Evolutionary conservation across 2,329 filamentous ascomycete genomes (phyloP), one percentile per base, ranked within the genome.

Genomic region (Paecilomyces sp.): DNA sequence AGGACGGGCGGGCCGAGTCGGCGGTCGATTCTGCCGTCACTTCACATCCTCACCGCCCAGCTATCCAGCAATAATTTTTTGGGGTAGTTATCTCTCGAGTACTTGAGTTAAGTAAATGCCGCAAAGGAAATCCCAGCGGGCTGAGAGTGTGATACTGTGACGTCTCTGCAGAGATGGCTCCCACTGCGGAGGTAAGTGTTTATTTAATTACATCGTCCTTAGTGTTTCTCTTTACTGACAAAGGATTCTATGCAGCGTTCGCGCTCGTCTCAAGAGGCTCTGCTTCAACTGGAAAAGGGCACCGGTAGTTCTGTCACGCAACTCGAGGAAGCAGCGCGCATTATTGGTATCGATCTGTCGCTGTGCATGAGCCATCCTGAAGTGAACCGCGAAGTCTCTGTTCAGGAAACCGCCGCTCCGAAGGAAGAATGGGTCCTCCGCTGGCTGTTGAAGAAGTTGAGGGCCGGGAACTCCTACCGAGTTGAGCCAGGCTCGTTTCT

Each of bases 361-460:
- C 60, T 72, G 60, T 69, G 68, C 61, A 66, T 68, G 30, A 70
- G 68, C 60, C 66, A 72, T 59, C 69, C 68, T 25, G 67, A 70
- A 55, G 67, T 69, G 54, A 68, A 68, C 51, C 61, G 65, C 60
- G 58, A 64, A 64, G 59, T 59, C 53, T 60, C 66, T 34, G 58
- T 65, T 9, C 66, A 60, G 58, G 61, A 56, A 24, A 65, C 66
- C 54, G 67, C 75, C 12, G 73, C 75, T 3, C 77, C 76, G 30
- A 81, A 83, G 67, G 83, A 85, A 66, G 85, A 89, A 76, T 89
- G 86, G 85, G 79, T 88, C 13, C 70, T 88, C 60, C 81, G 83
- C 67, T 89, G 87, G 87, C 73, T 88, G 25, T 75, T 88, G 66
- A 86, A 84, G 65, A 86, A 83, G 68, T 64, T 88, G 57, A 82